These are phyloP conservation scores for Agaricus blazei DNA, from an alignment of 768 basidiomycete genomes.

Conservation along the genomic window DNA sequence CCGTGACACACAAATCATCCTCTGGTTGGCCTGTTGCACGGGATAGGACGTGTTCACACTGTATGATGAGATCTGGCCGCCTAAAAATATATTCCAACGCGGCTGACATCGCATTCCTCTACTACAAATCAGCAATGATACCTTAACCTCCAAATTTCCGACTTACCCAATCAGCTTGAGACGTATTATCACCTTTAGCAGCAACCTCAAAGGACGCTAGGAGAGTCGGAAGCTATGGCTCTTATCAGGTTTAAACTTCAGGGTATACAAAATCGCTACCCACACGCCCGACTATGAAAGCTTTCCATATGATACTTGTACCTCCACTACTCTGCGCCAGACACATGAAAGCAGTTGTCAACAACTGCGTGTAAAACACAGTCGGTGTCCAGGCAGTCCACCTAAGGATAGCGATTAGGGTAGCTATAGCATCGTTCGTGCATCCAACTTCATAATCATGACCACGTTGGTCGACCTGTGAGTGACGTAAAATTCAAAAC, in stretches of 20 bases:
- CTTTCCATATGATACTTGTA: slow-evolving; percentile 52
- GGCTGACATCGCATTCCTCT: slow-evolving; percentile 25
- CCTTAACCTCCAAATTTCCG: neutral
- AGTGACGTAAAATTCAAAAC: neutral
- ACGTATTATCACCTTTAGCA: slow-evolving; percentile 45
- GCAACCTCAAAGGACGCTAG: slow-evolving; percentile 50
- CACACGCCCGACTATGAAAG: slow-evolving; percentile 71
- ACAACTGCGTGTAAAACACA: slow-evolving; percentile 63
- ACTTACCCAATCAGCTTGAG: slow-evolving; percentile 57
- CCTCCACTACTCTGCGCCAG: slow-evolving; percentile 45
- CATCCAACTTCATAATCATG: slow-evolving; percentile 63
- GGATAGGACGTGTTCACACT: slow-evolving; percentile 45
- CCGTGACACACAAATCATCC: slow-evolving; percentile 22
- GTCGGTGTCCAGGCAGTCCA: slow-evolving; percentile 61
- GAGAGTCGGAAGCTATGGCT: slow-evolving; percentile 54
- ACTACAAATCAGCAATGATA: slow-evolving; percentile 6
- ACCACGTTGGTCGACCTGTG: slow-evolving; percentile 53
- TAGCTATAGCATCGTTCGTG: slow-evolving; percentile 41
- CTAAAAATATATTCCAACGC: slow-evolving; percentile 18
- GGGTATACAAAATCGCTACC: slow-evolving; percentile 18
- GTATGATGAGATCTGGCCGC: slow-evolving; percentile 49
- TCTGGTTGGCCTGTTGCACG: slow-evolving; percentile 25
- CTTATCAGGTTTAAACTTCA: neutral
- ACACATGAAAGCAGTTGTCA: slow-evolving; percentile 59
- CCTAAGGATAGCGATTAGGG: slow-evolving; percentile 52